Evolutionary conservation across 1,139 yeast species (phyloP).

Genomic region (Candida sanyaensis): DNA sequence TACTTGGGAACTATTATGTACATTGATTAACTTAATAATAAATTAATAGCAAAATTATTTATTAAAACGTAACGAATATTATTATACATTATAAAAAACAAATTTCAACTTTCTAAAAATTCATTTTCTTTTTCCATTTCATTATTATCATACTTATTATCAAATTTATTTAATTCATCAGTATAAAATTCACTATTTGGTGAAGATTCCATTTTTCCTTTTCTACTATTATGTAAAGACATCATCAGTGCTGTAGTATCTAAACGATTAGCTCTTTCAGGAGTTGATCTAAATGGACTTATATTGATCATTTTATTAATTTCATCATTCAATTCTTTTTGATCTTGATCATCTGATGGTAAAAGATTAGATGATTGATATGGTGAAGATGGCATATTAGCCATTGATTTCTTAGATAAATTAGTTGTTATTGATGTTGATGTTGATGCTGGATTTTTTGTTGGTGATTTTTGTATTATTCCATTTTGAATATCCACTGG

Average conservation of each 20-base stretch:
- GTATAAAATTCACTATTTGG: constrained; percentile 38
- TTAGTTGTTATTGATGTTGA: constrained; percentile 15
- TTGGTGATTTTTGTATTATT: constrained; percentile 16
- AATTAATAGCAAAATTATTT: background rate
- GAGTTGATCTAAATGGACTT: constrained; percentile 23
- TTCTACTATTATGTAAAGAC: constrained; percentile 20
- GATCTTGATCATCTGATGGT: constrained; percentile 6
- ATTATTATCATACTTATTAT: background rate
- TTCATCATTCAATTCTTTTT: constrained; percentile 7
- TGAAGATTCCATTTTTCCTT: constrained; percentile 27
- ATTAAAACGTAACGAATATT: too few relatives aligned
- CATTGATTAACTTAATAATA: background rate
- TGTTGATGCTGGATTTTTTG: constrained; percentile 22
- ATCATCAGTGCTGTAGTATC: constrained; percentile 39
- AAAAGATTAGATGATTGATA: constrained; percentile 9
- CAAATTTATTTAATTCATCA: constrained; percentile 2
- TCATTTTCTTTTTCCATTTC: background rate
- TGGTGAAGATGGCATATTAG: constrained; percentile 50
- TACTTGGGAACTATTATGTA: too few relatives aligned
- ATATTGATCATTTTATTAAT: constrained; percentile 11
- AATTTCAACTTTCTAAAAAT: background rate
- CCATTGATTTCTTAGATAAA: constrained; percentile 24
- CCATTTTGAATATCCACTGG: constrained; percentile 21
- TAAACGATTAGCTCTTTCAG: constrained; percentile 36
- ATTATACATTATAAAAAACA: background rate